A percentile compares a stretch with the other conserved stretches of the same genome.
These are phyloP conservation scores for Hypoxylon sp. DNA, from an alignment of 2,329 filamentous ascomycete genomes.

Conservation along the genomic window DNA sequence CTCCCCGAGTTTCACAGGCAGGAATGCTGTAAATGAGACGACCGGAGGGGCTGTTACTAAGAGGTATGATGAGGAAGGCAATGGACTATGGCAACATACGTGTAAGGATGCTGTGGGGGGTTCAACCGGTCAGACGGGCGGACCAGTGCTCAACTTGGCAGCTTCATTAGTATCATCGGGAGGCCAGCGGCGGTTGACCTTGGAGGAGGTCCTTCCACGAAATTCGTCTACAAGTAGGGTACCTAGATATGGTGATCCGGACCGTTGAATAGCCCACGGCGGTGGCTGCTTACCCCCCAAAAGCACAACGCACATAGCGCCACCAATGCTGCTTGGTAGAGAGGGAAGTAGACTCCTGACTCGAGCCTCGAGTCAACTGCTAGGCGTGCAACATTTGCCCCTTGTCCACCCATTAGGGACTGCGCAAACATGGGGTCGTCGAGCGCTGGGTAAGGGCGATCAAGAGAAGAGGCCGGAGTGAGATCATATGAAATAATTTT, in stretches of 20 bases:
- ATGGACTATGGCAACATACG: neutral
- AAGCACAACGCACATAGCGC: neutral
- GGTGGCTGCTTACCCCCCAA: slow-evolving; percentile 1
- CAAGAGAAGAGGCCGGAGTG: neutral
- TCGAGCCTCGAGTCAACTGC: neutral
- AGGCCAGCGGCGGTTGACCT: slow-evolving; percentile 3
- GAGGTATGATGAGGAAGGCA: neutral
- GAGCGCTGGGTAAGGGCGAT: slow-evolving; percentile 9
- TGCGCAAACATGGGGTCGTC: neutral
- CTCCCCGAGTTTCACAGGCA: slow-evolving; percentile 7
- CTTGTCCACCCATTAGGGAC: neutral
- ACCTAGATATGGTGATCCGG: slow-evolving; percentile 20
- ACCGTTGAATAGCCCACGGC: neutral
- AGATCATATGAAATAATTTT: neutral
- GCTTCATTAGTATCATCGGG: slow-evolving; percentile 6
- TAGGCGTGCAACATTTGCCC: neutral
- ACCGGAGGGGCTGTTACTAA: neutral
- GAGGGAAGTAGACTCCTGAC: neutral
- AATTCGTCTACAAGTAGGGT: slow-evolving; percentile 22
- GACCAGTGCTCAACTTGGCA: neutral
- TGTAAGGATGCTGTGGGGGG: slow-evolving; percentile 2
- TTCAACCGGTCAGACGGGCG: neutral
- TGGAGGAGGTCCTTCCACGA: slow-evolving; percentile 1
- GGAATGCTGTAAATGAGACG: neutral
- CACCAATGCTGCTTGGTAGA: neutral